Conservation (phyloP, 345 rosid species). For the Geranium rotundifolium region DNA sequence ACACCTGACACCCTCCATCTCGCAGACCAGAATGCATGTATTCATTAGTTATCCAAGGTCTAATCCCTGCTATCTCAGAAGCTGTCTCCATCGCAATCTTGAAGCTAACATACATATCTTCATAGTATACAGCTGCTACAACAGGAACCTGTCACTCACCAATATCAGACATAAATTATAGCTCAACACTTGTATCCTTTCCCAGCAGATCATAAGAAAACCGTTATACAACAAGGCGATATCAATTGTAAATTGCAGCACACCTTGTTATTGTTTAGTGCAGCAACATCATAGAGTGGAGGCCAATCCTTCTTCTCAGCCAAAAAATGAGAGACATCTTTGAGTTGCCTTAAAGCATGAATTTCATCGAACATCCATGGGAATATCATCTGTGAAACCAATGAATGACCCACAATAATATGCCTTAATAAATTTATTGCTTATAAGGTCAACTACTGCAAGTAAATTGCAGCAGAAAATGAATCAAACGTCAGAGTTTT, state of each 20-base stretch:
- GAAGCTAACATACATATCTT: constrained; percentile 82
- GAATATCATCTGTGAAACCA: constrained; percentile 35
- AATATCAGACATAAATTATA: too few species aligned
- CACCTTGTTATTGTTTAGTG: constrained; percentile 56
- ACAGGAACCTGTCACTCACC: constrained; percentile 53
- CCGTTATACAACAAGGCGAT: too few species aligned
- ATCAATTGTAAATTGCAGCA: background rate
- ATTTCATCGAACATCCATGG: constrained; percentile 69
- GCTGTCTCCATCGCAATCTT: constrained; percentile 75
- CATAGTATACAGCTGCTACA: constrained; percentile 80
- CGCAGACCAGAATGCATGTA: constrained; percentile 92
- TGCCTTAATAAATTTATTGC: background rate
- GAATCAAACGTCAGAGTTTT: background rate
- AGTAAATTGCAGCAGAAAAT: background rate
- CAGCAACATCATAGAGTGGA: constrained; percentile 38
- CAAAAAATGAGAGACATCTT: constrained; percentile 50
- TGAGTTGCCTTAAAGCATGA: constrained; percentile 56
- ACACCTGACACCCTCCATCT: constrained; percentile 45
- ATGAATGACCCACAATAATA: background rate
- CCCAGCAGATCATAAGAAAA: too few species aligned
- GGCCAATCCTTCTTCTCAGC: constrained; percentile 87
- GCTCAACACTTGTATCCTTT: too few species aligned
- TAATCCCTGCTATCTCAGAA: constrained; percentile 50
- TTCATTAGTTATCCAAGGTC: constrained; percentile 80
- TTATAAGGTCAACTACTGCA: too few species aligned